Evolutionary conservation across 768 basidiomycete species (phyloP).

Genomic region (Peribolospora kevripleyi): DNA sequence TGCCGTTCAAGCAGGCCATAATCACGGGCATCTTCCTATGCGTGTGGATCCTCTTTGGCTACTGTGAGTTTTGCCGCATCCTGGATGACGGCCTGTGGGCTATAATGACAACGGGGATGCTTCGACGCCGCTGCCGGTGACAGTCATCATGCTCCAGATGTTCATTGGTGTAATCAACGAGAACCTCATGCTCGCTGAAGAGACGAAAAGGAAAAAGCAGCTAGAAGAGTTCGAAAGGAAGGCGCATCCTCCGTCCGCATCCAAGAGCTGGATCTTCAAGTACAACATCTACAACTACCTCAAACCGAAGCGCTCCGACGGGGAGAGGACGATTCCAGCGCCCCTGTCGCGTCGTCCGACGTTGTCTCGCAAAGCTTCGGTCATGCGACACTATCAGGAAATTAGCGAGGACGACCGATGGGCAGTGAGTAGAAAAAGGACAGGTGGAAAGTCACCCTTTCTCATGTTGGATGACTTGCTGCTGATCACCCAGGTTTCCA

Average conservation of each 20-base stretch:
- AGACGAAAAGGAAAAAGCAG: slow-evolving; percentile 61
- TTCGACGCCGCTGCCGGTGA: background rate
- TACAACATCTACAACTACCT: slow-evolving; percentile 78
- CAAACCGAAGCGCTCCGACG: slow-evolving; percentile 13
- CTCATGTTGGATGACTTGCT: too few species aligned
- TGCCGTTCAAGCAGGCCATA: slow-evolving; percentile 39
- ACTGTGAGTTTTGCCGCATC: slow-evolving; percentile 34
- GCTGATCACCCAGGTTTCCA: too few species aligned
- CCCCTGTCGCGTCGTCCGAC: background rate
- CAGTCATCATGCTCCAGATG: slow-evolving; percentile 79
- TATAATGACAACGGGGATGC: background rate
- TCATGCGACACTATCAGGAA: too few species aligned
- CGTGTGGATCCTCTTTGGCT: slow-evolving; percentile 73
- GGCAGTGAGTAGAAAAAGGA: too few species aligned
- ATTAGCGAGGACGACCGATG: too few species aligned
- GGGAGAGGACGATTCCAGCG: slow-evolving; percentile 20
- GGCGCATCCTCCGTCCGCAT: slow-evolving; percentile 18
- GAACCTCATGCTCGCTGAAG: slow-evolving; percentile 80
- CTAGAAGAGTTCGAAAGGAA: slow-evolving; percentile 34
- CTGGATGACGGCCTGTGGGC: too few species aligned
- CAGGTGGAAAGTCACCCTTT: too few species aligned
- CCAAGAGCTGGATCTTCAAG: slow-evolving; percentile 40
- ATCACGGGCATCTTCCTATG: slow-evolving; percentile 47
- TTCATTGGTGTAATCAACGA: slow-evolving; percentile 51
- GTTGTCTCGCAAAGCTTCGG: too few species aligned